phyloP scores from a whole-genome alignment of 2,329 filamentous ascomycete species.

The Curvularia hawaiiensis region DNA sequence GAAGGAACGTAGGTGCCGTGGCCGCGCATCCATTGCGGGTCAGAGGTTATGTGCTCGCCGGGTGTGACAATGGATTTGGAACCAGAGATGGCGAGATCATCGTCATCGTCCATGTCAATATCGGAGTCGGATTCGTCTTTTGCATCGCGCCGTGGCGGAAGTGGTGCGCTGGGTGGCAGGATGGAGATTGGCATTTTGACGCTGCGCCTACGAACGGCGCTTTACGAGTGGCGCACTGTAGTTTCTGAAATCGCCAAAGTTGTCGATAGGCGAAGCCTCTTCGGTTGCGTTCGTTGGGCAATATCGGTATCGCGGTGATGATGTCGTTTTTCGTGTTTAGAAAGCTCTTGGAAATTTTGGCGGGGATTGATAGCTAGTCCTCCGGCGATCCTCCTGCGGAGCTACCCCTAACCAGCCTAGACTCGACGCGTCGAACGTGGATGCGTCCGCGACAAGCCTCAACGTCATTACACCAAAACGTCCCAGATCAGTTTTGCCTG shows the following conservation, averaged over 20 bases:
- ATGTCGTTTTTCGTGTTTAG: conserved; percentile 2
- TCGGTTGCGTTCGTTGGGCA: background rate
- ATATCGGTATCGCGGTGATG: conserved; percentile 2
- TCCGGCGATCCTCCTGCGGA: background rate
- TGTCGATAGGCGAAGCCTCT: background rate
- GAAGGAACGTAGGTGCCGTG: conserved; percentile 85
- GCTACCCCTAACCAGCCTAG: conserved; percentile 19
- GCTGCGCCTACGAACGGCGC: background rate
- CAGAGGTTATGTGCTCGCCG: conserved; percentile 84
- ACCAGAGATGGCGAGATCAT: conserved; percentile 31
- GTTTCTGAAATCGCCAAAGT: background rate
- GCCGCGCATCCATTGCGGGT: conserved; percentile 98
- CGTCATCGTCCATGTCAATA: conserved; percentile 55
- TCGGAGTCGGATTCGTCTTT: conserved; percentile 56
- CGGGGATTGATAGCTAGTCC: conserved; percentile 22
- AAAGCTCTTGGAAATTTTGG: conserved; percentile 38
- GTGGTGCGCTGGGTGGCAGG: conserved; percentile 55
- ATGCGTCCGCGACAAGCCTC: conserved; percentile 17
- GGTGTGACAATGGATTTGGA: conserved; percentile 74
- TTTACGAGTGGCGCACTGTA: background rate
- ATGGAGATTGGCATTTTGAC: conserved; percentile 64
- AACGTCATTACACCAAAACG: conserved; percentile 33
- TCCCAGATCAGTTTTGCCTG: background rate
- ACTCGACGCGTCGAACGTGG: conserved; percentile 12
- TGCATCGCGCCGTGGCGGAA: conserved; percentile 36